phyloP scores from a whole-genome alignment of 768 basidiomycete species.

The Chalciporus pseudorubinellus region DNA sequence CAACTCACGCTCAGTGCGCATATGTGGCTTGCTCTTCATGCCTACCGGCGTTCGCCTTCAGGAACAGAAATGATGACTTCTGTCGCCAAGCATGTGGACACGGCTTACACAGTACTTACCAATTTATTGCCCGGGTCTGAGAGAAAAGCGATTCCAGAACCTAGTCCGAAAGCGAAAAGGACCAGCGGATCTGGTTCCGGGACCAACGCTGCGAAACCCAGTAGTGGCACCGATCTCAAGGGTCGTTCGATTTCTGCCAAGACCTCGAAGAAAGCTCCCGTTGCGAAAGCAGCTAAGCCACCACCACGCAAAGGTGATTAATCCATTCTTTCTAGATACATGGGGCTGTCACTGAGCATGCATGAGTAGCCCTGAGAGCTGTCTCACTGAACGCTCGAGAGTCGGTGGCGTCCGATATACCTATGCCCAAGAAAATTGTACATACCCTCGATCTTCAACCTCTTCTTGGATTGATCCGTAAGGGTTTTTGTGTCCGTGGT shows the following conservation, averaged over 20 bases:
- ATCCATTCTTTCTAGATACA: not conserved
- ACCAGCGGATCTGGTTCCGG: slow-evolving; percentile 22
- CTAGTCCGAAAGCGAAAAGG: slow-evolving; percentile 10
- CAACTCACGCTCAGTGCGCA: slow-evolving; percentile 58
- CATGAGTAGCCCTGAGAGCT: slow-evolving; percentile 5
- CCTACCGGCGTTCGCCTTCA: slow-evolving; percentile 52
- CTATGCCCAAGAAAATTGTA: not conserved
- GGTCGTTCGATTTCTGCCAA: slow-evolving; percentile 29
- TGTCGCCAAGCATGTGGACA: slow-evolving; percentile 51
- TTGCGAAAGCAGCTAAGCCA: slow-evolving; percentile 41
- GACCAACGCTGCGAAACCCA: slow-evolving; percentile 6
- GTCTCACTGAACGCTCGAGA: slow-evolving; percentile 20
- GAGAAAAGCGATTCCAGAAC: slow-evolving; percentile 18
- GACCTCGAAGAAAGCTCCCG: slow-evolving; percentile 9
- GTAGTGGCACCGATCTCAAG: slow-evolving; percentile 31
- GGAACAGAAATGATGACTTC: slow-evolving; percentile 38
- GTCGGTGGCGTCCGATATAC: not conserved
- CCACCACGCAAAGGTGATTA: slow-evolving; percentile 41
- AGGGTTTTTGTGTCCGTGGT: slow-evolving; percentile 19
- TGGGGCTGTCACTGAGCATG: not conserved
- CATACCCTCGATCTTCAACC: slow-evolving; percentile 26
- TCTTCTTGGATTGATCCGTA: slow-evolving; percentile 54
- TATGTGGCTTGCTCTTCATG: slow-evolving; percentile 70
- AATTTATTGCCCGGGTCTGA: slow-evolving; percentile 28
- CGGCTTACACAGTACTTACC: slow-evolving; percentile 51